Base-by-base conservation (phyloP, 1,284 basidiomycete species). In the Malassezia caprae region DNA sequence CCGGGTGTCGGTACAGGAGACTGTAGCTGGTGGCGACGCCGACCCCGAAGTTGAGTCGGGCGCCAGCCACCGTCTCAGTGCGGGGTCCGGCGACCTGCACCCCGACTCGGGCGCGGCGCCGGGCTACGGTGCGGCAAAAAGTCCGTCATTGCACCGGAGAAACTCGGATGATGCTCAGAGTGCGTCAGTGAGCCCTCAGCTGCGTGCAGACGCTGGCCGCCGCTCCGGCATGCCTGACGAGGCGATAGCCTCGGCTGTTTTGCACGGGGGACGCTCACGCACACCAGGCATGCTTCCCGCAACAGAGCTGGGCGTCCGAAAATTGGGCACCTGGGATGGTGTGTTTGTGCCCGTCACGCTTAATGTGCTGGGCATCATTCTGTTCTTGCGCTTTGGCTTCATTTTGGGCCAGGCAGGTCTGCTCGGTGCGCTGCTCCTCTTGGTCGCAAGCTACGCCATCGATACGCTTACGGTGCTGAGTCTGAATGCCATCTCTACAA, bases 281-380 rank as follows among this genome's bases (percentile, higher is more conserved):
- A 26, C 32, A 7, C 13, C 32, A 4, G 35, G 35, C 13, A 39
- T 24, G 12, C 24, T 37, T 12, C 30, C 24, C 2, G 23, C 31
- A 5, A 31, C 47, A 7, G 51, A 26, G 10, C 31, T 26, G 3
- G 45, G 61, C 1, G 64, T 69, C 19, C 62, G 69, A 23, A 73
- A 73, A 56, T 64, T 73, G 3, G 71, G 71, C 5, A 73, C 71
- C 10, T 73, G 68, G 66, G 68, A 72, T 37, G 71, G 71, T 34
- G 71, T 73, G 28, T 73, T 73, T 30, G 65, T 73, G 61, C 71
- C 71, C 12, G 69, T 72, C 59, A 68, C 67, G 53, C 65, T 73
- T 40, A 73, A 72, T 59, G 72, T 73, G 43, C 56, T 73, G 27
- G 70, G 72, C 35, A 72, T 73, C 57, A 73, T 73, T 34, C 60